Evolutionary conservation across 1,139 yeast species (phyloP), one percentile per base, ranked within the genome.

Genomic region (Saccharomyces hybrid): DNA sequence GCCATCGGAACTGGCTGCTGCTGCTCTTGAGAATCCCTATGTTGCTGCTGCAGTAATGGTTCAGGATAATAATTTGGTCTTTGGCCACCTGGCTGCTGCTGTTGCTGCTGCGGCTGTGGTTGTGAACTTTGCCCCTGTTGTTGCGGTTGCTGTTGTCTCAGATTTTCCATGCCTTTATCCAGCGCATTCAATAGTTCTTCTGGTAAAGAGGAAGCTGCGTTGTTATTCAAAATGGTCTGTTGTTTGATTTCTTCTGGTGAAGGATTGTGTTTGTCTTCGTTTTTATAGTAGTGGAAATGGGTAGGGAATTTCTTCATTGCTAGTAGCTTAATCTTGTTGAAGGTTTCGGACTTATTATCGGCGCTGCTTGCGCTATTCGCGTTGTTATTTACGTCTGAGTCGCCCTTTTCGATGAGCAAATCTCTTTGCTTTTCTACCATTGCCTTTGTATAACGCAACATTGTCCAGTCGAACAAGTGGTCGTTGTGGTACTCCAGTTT

Each of bases 391-490:
- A 48, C 50, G 44, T 38, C 29, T 49, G 53, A 38, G 24, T 42
- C 50, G 54, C 42, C 57, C 55, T 53, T 59, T 58, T 47, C 53
- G 56, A 57, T 48, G n/a, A 58, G 59, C 14, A 57, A 49, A 27
- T 63, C 67, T 48, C 62, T 65, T 50, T 67, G 72, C 54, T 67
- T 69, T 55, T 70, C 69, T 11, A 67, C 64, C 68, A 69, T 75
- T 68, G 62, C 83, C 78, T 72, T 84, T 82, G 74, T 85, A 81
- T 74, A 85, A 85, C 75, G 88, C 84, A 88, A 86, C 67, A 91
- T 82, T 34, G 98, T 91, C 99, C 99, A 93, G 73, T 93, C 99
- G 73, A 90, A 93, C 26, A 93, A 84, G 72, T 90, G 93, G 73
- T 93, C 99, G 71, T 91, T 93, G 64, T 88, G 84, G 72, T 89